Conservation (phyloP, 495 filamentous ascomycete genomes). For the Venustampulla echinocandica region DNA sequence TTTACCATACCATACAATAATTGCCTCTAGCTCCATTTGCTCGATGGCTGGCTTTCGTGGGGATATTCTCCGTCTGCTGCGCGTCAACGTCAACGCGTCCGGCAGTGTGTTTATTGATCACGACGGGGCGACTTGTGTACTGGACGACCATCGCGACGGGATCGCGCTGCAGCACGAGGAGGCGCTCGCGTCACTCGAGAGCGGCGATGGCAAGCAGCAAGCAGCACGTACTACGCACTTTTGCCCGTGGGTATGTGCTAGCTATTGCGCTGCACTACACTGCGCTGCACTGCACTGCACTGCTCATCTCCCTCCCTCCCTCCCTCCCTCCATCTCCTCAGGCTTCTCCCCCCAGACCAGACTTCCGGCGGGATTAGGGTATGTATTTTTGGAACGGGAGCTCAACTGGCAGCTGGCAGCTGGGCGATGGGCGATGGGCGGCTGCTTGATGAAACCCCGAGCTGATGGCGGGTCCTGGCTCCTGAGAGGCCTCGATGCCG, state of each 20-base stretch:
- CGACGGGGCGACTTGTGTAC: background rate
- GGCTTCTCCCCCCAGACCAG: no score
- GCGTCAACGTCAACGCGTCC: conserved; percentile 11
- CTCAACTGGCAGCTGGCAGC: no score
- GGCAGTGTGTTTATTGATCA: background rate
- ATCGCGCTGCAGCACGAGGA: background rate
- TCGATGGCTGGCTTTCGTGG: background rate
- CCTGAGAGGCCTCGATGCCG: conserved; percentile 12
- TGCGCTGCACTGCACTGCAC: background rate
- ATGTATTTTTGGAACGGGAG: conserved; percentile 10
- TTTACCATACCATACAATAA: background rate
- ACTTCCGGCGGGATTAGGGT: no score
- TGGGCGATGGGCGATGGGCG: no score
- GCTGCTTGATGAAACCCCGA: conserved; percentile 19
- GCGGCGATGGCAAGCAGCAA: background rate
- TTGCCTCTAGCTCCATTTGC: no score
- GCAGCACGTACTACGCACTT: background rate
- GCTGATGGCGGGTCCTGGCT: background rate
- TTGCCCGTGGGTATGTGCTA: background rate
- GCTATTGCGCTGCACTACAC: background rate
- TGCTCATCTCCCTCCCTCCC: background rate
- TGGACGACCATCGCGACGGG: conserved; percentile 4
- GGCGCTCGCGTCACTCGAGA: conserved; percentile 19
- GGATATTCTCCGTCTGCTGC: conserved; percentile 8
- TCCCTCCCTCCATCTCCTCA: background rate